Evolutionary conservation across 257 asterid genomes (phyloP).

Genomic region (Nicotiana otophora): DNA sequence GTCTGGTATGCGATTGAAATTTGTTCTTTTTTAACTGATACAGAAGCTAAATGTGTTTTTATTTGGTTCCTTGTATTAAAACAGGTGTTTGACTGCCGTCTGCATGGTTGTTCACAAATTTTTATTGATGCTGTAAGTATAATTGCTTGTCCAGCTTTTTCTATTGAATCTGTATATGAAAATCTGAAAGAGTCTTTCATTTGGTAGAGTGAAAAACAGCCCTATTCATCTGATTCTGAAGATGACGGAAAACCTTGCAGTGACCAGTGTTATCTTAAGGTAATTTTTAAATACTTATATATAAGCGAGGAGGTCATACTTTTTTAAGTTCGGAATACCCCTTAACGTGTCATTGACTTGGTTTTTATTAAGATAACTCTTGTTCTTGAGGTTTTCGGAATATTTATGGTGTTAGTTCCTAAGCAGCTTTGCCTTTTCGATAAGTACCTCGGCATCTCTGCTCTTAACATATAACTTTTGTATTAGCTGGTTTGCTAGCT

Average conservation of each 20-base stretch:
- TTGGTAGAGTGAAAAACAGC: slow-evolving; percentile 67
- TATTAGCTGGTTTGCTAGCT: neutral
- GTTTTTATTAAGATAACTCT: neutral
- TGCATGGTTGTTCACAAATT: slow-evolving; percentile 87
- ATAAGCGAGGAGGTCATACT: neutral
- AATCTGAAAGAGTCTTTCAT: slow-evolving; percentile 18
- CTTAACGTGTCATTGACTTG: neutral
- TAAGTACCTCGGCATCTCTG: neutral
- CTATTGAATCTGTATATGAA: slow-evolving; percentile 12
- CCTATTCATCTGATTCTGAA: slow-evolving; percentile 51
- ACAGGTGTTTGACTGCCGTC: slow-evolving; percentile 88
- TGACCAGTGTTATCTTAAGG: slow-evolving; percentile 82
- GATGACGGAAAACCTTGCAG: slow-evolving; percentile 75
- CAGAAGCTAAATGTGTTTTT: slow-evolving; percentile 5
- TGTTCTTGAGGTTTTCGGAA: neutral
- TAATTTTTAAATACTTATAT: slow-evolving; percentile 18
- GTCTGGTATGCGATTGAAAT: slow-evolving; percentile 61
- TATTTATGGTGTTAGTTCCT: neutral
- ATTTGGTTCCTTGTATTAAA: slow-evolving; percentile 9
- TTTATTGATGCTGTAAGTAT: slow-evolving; percentile 60
- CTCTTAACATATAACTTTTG: neutral
- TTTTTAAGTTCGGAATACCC: neutral
- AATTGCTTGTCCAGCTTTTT: slow-evolving; percentile 7
- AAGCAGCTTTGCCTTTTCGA: neutral
- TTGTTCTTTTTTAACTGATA: neutral